Evolutionary conservation across 352 stramenopile genomes (phyloP), one percentile per base, ranked within the genome.

Genomic region (Plasmopara viticola): DNA sequence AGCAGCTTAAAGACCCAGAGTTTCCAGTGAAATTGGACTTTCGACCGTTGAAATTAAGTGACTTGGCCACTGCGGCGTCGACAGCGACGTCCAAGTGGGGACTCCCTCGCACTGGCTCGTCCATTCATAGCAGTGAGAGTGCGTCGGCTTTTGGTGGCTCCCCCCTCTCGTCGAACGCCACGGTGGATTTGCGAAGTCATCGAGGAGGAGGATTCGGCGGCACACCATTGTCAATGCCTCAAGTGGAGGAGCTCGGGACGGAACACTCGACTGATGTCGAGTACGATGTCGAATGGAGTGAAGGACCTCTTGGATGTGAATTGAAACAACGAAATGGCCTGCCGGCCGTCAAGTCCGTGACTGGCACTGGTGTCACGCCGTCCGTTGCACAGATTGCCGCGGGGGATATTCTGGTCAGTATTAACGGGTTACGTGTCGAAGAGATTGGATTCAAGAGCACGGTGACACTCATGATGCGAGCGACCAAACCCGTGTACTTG

Each of bases 371-470:
- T 5, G 72, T 82, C 44, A 85, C 74, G 38, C 59, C 64, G 1
- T 88, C 78, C 0, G 78, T 91, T 9, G 68, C 75, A 17, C 81
- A 89, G 58, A 89, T 91, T 38, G 50, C 64, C 4, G 66, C 66
- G 0, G 77, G 74, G 1, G 81, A 91, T 52, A 77, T 89, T 12
- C 71, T 94, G 10, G 56, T 87, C 9, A 65, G 64, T 42, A 87
- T 93, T 40, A 93, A 93, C 28, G 80, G 82, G 1, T 64, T 86
- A 20, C 62, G 67, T n/a, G 83, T 80, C 5, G 70, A 81, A n/a
- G 64, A 78, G 18, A 89, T 91, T 45, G 78, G 83, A 9, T 94
- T 91, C 54, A 84, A 84, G 43, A 83, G 72, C 42, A 83, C 82
- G 5, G 75, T 94, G 0, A 78, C 77, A 30, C 70, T 82, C 4